Evolutionary conservation across 148 eudicot species (phyloP).

Genomic region (Dysphania ambrosioides): DNA sequence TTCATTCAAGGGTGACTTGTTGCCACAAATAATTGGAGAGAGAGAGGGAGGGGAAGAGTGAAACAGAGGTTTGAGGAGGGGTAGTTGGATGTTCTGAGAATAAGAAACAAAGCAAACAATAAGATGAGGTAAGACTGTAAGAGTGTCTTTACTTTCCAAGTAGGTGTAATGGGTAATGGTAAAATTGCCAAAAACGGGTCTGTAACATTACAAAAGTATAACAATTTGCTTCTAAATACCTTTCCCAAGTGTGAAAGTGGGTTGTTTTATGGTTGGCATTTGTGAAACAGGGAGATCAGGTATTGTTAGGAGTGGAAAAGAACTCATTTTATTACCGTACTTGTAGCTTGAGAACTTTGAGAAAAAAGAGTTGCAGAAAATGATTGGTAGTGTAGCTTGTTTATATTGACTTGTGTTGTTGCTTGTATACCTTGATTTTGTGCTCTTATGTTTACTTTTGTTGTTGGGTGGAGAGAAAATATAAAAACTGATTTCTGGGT

Average conservation of each 20-base stretch:
- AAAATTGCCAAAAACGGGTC: slow-evolving; percentile 22
- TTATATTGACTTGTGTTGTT: neutral
- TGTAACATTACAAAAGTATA: slow-evolving; percentile 18
- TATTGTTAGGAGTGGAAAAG: slow-evolving; percentile 18
- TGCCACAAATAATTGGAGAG: slow-evolving; percentile 41
- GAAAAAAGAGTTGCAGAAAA: slow-evolving; percentile 12
- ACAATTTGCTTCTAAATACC: slow-evolving; percentile 17
- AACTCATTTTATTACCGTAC: slow-evolving; percentile 22
- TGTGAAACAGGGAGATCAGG: slow-evolving; percentile 25
- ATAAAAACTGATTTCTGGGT: no score
- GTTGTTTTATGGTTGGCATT: slow-evolving; percentile 19
- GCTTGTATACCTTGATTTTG: slow-evolving; percentile 6
- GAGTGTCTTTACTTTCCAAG: slow-evolving; percentile 26
- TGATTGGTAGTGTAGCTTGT: slow-evolving; percentile 26
- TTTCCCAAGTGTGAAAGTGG: slow-evolving; percentile 21
- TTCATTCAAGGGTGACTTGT: slow-evolving; percentile 23
- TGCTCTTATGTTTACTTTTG: slow-evolving; percentile 3
- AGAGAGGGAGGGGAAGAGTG: slow-evolving; percentile 27
- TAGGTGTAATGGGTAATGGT: slow-evolving; percentile 26
- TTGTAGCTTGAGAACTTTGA: slow-evolving; percentile 15
- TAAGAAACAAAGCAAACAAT: slow-evolving; percentile 25
- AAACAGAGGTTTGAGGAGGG: no score
- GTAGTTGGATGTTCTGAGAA: slow-evolving; percentile 18
- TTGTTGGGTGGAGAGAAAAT: neutral
- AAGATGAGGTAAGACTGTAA: slow-evolving; percentile 10